Conservation (phyloP, 192 early-diverging fungal genomes). For the Entomortierella chlamydospora region DNA sequence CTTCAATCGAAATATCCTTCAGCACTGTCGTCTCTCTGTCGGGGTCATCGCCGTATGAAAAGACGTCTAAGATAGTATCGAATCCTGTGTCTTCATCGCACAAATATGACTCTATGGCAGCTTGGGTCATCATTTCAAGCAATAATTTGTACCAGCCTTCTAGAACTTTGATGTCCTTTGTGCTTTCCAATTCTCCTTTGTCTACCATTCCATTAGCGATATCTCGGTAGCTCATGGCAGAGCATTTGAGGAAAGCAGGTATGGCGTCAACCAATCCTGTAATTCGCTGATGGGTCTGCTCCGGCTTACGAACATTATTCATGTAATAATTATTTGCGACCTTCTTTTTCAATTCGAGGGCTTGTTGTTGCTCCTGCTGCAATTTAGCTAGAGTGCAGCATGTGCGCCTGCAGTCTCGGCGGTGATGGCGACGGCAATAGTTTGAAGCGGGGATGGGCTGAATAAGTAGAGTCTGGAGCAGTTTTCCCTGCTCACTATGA, state of each 20-base stretch:
- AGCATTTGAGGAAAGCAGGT: slow-evolving; percentile 62
- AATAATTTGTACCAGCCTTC: slow-evolving; percentile 63
- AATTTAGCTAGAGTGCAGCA: slow-evolving; percentile 49
- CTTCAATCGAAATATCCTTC: slow-evolving; percentile 36
- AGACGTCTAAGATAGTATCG: slow-evolving; percentile 64
- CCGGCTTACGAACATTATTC: slow-evolving; percentile 28
- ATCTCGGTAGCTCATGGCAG: slow-evolving; percentile 60
- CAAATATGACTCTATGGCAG: slow-evolving; percentile 64
- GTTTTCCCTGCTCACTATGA: slow-evolving; percentile 31
- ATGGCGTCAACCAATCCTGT: slow-evolving; percentile 64
- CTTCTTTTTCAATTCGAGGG: slow-evolving; percentile 44
- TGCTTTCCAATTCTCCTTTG: slow-evolving; percentile 9
- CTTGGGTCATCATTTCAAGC: slow-evolving; percentile 65
- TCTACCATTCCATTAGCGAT: slow-evolving; percentile 35
- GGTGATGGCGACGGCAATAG: slow-evolving; percentile 62
- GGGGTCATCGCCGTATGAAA: slow-evolving; percentile 65
- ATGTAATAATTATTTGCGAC: slow-evolving; percentile 49
- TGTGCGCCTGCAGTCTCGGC: slow-evolving; percentile 50
- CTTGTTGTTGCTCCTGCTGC: slow-evolving; percentile 51
- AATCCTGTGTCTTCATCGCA: slow-evolving; percentile 60
- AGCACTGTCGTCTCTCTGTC: slow-evolving; percentile 22
- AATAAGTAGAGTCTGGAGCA: slow-evolving; percentile 22
- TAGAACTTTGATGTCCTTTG: slow-evolving; percentile 56
- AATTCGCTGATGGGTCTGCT: slow-evolving; percentile 19
- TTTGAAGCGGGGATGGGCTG: slow-evolving; percentile 37